Percentiles rank a stretch among this genome's conserved stretches.
Evolutionary conservation across 306 rosid genomes (phyloP).

Genomic region (Rubus parviflorus): DNA sequence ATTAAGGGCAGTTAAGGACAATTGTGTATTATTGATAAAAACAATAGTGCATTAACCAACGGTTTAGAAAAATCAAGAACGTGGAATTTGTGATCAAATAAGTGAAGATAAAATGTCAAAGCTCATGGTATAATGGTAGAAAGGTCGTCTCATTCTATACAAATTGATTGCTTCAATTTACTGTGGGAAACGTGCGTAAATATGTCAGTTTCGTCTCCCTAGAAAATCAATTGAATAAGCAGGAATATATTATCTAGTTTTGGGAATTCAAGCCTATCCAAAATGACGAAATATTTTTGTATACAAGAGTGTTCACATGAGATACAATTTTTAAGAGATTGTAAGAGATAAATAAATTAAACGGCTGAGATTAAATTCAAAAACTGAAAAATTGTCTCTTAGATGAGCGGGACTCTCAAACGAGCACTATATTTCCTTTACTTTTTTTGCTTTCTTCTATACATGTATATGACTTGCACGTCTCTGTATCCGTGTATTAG

Average conservation of each 20-base stretch:
- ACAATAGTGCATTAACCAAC: neutral
- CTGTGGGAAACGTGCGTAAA: neutral
- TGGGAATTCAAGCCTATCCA: too few species aligned
- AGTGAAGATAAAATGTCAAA: neutral
- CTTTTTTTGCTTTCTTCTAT: neutral
- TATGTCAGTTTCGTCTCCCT: neutral
- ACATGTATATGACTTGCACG: constrained; percentile 7
- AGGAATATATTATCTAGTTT: too few species aligned
- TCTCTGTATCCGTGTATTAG: constrained; percentile 9
- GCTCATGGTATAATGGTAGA: neutral
- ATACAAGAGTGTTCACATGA: too few species aligned
- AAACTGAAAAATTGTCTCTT: too few species aligned
- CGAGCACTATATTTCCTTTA: neutral
- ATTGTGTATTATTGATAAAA: neutral
- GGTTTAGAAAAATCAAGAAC: neutral
- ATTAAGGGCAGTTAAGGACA: neutral
- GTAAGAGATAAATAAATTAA: too few species aligned
- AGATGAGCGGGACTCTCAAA: too few species aligned
- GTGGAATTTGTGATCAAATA: neutral
- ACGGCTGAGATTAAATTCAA: too few species aligned
- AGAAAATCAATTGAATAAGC: too few species aligned
- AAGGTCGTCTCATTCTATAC: neutral
- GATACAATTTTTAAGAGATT: too few species aligned
- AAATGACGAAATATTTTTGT: too few species aligned
- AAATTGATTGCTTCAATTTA: neutral